Evolutionary conservation across 1,284 basidiomycete genomes (phyloP).

Genomic region (Erythrobasidium hasegawianum): DNA sequence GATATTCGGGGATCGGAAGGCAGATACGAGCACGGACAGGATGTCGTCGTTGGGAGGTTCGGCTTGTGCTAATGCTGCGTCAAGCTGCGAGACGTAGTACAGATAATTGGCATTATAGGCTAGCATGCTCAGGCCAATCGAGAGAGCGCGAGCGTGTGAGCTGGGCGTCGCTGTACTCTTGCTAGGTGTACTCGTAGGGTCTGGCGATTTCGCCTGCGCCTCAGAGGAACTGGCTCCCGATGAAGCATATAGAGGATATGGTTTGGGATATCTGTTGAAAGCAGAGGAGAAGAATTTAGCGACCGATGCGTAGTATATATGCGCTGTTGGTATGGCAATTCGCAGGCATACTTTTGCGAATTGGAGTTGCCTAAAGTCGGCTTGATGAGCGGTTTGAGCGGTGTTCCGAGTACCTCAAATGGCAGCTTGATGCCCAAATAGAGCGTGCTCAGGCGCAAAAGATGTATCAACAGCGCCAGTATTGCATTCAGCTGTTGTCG

Average conservation of each 20-base stretch:
- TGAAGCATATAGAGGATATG: conserved; percentile 19
- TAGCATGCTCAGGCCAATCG: conserved; percentile 13
- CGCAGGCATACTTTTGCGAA: conserved; percentile 6
- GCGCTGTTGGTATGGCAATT: no score
- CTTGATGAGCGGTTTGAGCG: conserved; percentile 17
- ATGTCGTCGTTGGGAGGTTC: not conserved
- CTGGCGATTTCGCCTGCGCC: not conserved
- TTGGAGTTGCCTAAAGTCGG: not conserved
- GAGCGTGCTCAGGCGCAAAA: not conserved
- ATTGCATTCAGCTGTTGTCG: conserved; percentile 18
- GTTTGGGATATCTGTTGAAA: conserved; percentile 10
- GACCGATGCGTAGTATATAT: no score
- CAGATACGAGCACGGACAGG: not conserved
- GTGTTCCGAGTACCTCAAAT: conserved; percentile 3
- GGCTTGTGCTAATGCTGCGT: not conserved
- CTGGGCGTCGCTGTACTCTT: not conserved
- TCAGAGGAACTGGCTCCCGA: not conserved
- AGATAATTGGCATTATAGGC: conserved; percentile 18
- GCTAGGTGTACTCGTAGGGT: no score
- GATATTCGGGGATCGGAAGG: not conserved
- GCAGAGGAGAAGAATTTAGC: no score
- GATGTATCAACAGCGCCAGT: not conserved
- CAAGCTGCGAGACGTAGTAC: not conserved
- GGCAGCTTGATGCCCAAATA: conserved; percentile 30
- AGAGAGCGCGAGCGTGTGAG: conserved; percentile 13